Base-by-base conservation (phyloP, 1,139 yeast species). In the Wickerhamomyces sp. region DNA sequence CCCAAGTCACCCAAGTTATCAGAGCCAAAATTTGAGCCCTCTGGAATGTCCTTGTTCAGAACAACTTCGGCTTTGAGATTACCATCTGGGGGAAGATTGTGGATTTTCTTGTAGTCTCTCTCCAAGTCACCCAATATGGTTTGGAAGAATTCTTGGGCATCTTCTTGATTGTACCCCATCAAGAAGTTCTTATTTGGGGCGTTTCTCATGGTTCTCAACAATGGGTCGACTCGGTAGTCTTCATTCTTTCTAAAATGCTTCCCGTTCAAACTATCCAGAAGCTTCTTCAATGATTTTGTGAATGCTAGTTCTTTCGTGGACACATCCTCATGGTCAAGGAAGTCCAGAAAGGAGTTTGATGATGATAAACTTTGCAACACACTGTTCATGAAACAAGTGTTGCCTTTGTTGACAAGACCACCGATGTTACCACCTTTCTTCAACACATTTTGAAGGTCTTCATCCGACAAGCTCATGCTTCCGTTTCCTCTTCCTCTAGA, bases 101-200 rank as follows among this genome's bases (percentile, higher is more conserved):
- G 27, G 8, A 39, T 26, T 26, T 37, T 44, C 35, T 59, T 59
- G 23, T 52, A 52, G 34, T 87, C 94, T 35, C 71, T 72, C 55
- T 87, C 96, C 33, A 87, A 64, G 35, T 83, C 74, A 28, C 73
- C 69, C 69, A 87, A 69, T 5, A 87, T 72, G 42, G 84, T 74
- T 56, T 87, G 96, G 61, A 87, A 87, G 51, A 87, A 87, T 56
- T 87, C 96, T 59, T 88, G 96, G 0, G 96, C 96, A 59, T 87
- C 96, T 58, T 87, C 96, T 59, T 87, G 96, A 51, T 84, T 87
- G 52, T 86, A 85, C 1, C 95, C 91, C 31, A 78, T 61, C 51
- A 87, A 78, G 44, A 87, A 71, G 53, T 80, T 79, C 48, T 78
- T 82, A 48, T 77, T 78, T 6, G 94, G 89, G 0, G 89, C 83